A percentile compares a stretch with the other conserved stretches of the same genome.
phyloP scores from a whole-genome alignment of 2,329 filamentous ascomycete species.

The Capronia americana region DNA sequence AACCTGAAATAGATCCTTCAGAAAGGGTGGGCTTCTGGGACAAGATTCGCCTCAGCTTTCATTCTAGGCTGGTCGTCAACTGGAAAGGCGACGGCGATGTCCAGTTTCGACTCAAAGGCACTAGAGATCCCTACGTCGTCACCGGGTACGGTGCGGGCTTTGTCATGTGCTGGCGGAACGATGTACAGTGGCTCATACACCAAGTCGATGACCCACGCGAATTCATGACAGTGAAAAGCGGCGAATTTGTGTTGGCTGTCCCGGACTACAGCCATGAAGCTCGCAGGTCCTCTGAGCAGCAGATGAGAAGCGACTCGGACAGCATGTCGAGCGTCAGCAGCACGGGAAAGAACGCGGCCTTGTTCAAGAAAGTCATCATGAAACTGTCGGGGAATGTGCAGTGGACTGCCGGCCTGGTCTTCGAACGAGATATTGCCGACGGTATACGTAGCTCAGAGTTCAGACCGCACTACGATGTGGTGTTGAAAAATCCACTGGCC shows the following conservation, averaged over 20 bases:
- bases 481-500: conserved; percentile 79
- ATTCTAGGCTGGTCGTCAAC: conserved; percentile 84
- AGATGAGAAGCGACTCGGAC: conserved; percentile 57
- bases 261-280: conserved; percentile 92
- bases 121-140: conserved; percentile 90
- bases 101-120: conserved; percentile 86
- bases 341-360: conserved; percentile 73
- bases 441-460: conserved; percentile 84
- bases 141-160: conserved; percentile 94
- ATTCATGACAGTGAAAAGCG: conserved; percentile 95
- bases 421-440: conserved; percentile 79
- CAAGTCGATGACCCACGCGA: conserved; percentile 84
- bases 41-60: conserved; percentile 92
- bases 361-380: conserved; percentile 98
- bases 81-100: conserved; percentile 98
- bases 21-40: conserved; percentile 98
- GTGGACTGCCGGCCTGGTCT: conserved; percentile 89
- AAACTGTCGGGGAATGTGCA: conserved; percentile 96
- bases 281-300: conserved; percentile 62
- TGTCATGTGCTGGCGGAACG: conserved; percentile 97
- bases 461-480: conserved; percentile 87
- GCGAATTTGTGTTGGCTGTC: conserved; percentile 91
- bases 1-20: conserved; percentile 90
- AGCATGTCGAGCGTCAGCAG: conserved; percentile 65
- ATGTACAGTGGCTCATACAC: conserved; percentile 86